Evolutionary conservation across 345 rosid genomes (phyloP), one percentile per base, ranked within the genome.

Genomic region (Hevea brasiliensis): DNA sequence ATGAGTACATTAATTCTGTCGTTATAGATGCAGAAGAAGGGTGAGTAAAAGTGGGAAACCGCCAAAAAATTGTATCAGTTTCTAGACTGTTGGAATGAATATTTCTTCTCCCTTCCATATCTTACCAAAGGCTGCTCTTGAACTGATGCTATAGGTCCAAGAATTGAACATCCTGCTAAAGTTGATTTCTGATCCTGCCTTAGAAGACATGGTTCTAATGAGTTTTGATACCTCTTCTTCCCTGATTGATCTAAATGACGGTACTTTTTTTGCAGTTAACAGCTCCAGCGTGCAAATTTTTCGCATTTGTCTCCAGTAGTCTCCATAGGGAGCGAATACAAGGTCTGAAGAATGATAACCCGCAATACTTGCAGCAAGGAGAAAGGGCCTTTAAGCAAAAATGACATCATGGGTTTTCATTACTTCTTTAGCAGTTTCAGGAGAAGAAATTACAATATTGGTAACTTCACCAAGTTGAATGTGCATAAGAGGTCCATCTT

Each of bases 341-440:
- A 66, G 26, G 42, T 48, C 70, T 27, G 57, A 6, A 20, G 2
- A 26, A 27, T 27, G 9, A 27, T 66, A 47, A 26, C 55, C 48
- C 13, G 41, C 2, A 8, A 73, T 29, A 0, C 29, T 17, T 0
- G 44, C 53, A 18, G 64, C 71, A 21, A 73, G 70, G 29, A 73
- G 24, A 29, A 4, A 3, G 14, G 71, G 76, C 42, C 76, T 42
- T 40, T 64, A 45, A 13, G 65, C 42, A 37, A 73, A 73, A 24
- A 29, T n/a, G 21, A 73, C 44, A 21, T 74, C 76, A 14, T 65
- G 71, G 15, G 77, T 74, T 58, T 74, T 74, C 77, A 74, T 74
- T 0, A 74, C 65, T 45, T 74, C 57, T 65, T 27, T 74, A 13
- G 77, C 71, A 21, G 21, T 21, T 65, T 74, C 65, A 15, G 71